These are phyloP conservation scores for Ajuga reptans DNA, from an alignment of 305 asterid species.

Conservation along the genomic window DNA sequence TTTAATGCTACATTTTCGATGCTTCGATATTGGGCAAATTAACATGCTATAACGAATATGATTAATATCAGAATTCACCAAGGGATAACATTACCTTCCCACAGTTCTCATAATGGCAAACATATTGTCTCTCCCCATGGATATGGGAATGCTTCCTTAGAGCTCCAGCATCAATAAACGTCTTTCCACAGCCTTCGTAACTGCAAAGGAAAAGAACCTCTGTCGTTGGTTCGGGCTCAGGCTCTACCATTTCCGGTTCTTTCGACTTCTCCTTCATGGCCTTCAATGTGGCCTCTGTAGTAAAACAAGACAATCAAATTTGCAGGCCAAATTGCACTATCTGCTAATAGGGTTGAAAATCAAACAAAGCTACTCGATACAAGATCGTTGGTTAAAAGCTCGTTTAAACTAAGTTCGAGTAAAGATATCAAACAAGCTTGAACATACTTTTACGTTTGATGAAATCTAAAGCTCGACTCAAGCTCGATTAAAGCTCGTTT, in stretches of 20 bases:
- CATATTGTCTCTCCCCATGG: slow-evolving; percentile 93
- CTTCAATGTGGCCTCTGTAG: slow-evolving; percentile 57
- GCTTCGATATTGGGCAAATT: not conserved
- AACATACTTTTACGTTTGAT: no score
- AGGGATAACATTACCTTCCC: slow-evolving; percentile 56
- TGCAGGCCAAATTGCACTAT: slow-evolving; percentile 1
- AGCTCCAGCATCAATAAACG: slow-evolving; percentile 91
- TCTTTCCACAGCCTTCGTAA: slow-evolving; percentile 95
- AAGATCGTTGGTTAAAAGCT: no score
- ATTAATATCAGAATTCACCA: not conserved
- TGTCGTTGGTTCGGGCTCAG: slow-evolving; percentile 95
- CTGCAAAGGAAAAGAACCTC: slow-evolving; percentile 97
- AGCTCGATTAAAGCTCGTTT: no score
- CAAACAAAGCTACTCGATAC: no score
- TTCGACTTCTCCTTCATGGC: slow-evolving; percentile 54
- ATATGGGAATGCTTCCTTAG: slow-evolving; percentile 96
- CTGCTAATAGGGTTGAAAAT: no score
- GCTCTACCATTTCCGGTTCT: slow-evolving; percentile 52
- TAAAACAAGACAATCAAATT: slow-evolving; percentile 18
- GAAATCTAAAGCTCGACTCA: no score
- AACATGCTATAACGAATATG: not conserved
- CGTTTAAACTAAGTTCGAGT: no score
- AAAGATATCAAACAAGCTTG: no score
- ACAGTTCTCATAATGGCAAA: slow-evolving; percentile 87
- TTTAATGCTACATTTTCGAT: no score